Conservation (phyloP, 148 eudicot genomes). For the Camellia japonica region DNA sequence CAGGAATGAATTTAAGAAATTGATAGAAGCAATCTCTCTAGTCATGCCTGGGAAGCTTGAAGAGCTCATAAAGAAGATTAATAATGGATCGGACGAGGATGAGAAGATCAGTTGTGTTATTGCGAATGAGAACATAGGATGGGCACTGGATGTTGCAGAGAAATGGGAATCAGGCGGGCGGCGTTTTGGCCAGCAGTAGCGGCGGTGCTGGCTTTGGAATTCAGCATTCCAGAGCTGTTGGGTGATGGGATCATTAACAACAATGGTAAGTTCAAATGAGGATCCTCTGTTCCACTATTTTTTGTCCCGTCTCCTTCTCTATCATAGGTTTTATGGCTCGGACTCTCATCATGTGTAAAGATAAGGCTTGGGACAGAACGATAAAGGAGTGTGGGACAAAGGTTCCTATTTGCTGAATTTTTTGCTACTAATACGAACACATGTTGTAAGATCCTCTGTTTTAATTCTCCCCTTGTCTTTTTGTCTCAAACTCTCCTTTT, state of each 20-base stretch:
- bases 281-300: too few relatives aligned
- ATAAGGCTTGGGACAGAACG: too few relatives aligned
- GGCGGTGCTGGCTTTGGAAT: neutral
- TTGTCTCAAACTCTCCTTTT: too few relatives aligned
- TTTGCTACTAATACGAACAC: too few relatives aligned
- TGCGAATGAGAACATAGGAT: conserved; percentile 13
- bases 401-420: too few relatives aligned
- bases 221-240: conserved; percentile 8
- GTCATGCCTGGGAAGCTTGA: conserved; percentile 16
- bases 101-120: conserved; percentile 14
- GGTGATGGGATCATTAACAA: conserved; percentile 15
- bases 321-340: too few relatives aligned
- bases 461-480: too few relatives aligned
- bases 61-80: too few relatives aligned
- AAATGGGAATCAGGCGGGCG: conserved; percentile 14
- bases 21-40: conserved; percentile 5
- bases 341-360: too few relatives aligned
- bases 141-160: conserved; percentile 17
- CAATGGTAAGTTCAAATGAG: neutral
- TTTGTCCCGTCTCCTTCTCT: too few relatives aligned
- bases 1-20: conserved; percentile 13
- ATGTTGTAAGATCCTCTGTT: too few relatives aligned
- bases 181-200: conserved; percentile 18
- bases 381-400: too few relatives aligned
- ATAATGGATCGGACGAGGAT: neutral